Evolutionary conservation across 1,284 basidiomycete genomes (phyloP), one percentile per base, ranked within the genome.

Genomic region (Leccinum angustisporum): DNA sequence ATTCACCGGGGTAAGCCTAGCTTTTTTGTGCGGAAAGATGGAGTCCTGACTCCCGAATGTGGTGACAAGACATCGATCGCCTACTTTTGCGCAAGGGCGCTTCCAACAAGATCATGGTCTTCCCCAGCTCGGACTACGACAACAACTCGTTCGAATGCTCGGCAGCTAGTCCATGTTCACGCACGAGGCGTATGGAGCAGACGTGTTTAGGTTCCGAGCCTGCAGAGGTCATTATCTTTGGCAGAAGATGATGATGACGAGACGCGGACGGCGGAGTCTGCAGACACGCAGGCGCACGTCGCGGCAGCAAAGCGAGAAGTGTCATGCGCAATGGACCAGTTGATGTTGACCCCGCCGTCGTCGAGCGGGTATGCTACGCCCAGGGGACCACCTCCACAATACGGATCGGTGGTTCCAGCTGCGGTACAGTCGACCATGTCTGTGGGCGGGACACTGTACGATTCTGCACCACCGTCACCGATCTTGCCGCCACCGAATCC

Each of bases 281-380:
- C 67, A 0, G 78, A 81, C 16, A 78, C 81, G 62, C 65, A 72
- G 1, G 78, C 78, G 7, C 77, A 83, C 31, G 84, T 87, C 66
- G 84, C 82, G 2, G 88, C 87, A 9, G 88, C 86, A 21, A 87
- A 87, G 4, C 80, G 85, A 16, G 87, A 88, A 70, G 79, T 92
- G 2, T 81, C 82, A 9, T 80, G 83, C 10, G 89, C 90, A 68
- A 68, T 90, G 60, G 86, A 88, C 61, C 77, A 81, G 6, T 70
- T 88, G 18, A 80, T 78, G 61, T 83, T 83, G 64, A 63, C 63
- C 27, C 63, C 62, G 1, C 18, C 66, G 27, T 18, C 65, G 33
- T 48, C 54, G 43, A 64, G 61, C 58, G 67, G 60, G n/a, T 68
- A 69, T 57, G 48, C 56, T 10, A 66, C 68, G 4, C 69, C 74